phyloP scores from a whole-genome alignment of 2,329 filamentous ascomycete genomes.

The Pyrenophora seminiperda region DNA sequence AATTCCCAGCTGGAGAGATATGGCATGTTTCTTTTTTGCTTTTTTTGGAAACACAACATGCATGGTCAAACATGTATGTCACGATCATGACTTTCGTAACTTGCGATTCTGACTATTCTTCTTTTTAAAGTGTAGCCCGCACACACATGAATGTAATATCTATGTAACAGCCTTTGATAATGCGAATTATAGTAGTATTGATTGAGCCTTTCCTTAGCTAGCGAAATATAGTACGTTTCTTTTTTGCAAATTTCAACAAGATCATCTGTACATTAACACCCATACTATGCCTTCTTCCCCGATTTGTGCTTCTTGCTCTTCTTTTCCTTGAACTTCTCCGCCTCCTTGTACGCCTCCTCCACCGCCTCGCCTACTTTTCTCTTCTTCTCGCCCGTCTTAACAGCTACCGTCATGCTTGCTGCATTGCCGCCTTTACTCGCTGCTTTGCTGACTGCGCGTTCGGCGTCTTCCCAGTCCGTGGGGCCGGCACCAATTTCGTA shows the following conservation, averaged over 20 bases:
- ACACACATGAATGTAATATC: too few species aligned
- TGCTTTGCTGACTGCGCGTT: conserved; percentile 70
- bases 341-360: conserved; percentile 53
- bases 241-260: too few species aligned
- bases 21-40: not conserved
- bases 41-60: too few species aligned
- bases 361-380: conserved; percentile 69
- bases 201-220: too few species aligned
- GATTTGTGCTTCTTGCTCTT: conserved; percentile 45
- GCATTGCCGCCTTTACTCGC: conserved; percentile 54
- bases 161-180: too few species aligned
- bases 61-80: too few species aligned
- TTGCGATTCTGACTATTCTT: too few species aligned
- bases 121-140: too few species aligned
- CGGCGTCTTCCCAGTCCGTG: conserved; percentile 64
- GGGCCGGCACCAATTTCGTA: conserved; percentile 56
- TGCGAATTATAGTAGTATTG: too few species aligned
- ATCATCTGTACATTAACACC: not conserved
- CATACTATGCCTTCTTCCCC: conserved; percentile 51
- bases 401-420: conserved; percentile 71
- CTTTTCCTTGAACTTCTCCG: conserved; percentile 43
- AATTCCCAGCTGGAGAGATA: too few species aligned
- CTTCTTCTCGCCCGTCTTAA: conserved; percentile 78
- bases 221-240: too few species aligned
- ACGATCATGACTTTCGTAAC: too few species aligned